Conservation (phyloP, 2,329 filamentous ascomycete genomes). For the Colletotrichum aenigma region DNA sequence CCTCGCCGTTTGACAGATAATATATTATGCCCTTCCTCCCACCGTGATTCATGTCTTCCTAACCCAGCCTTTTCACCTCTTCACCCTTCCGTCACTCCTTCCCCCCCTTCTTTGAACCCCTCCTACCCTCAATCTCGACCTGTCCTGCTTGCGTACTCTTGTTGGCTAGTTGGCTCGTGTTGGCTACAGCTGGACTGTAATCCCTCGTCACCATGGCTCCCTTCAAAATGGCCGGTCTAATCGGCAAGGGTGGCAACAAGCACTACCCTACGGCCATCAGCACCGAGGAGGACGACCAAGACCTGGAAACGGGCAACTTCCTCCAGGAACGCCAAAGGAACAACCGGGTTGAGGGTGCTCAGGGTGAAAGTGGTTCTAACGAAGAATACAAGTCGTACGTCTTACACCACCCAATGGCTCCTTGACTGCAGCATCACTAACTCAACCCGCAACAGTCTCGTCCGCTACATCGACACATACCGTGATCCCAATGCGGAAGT, state of each 20-base stretch:
- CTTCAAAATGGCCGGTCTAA: slow-evolving; percentile 20
- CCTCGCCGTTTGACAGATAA: slow-evolving; percentile 20
- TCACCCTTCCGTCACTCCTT: slow-evolving; percentile 14
- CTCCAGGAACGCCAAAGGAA: slow-evolving; percentile 19
- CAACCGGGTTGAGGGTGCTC: slow-evolving; percentile 17
- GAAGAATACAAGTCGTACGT: slow-evolving; percentile 21
- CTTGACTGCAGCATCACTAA: not conserved
- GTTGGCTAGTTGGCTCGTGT: slow-evolving; percentile 1
- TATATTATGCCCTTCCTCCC: slow-evolving; percentile 21
- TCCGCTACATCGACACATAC: slow-evolving; percentile 41
- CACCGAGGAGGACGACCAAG: slow-evolving; percentile 20
- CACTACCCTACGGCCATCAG: slow-evolving; percentile 19
- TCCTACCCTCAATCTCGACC: slow-evolving; percentile 2
- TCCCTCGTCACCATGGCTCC: slow-evolving; percentile 14
- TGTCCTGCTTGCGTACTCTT: slow-evolving; percentile 4
- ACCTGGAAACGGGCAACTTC: slow-evolving; percentile 21
- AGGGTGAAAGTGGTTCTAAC: slow-evolving; percentile 11
- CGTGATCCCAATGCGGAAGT: slow-evolving; percentile 35
- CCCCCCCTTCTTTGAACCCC: not conserved
- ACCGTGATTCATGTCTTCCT: slow-evolving; percentile 1
- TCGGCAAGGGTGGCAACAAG: slow-evolving; percentile 21
- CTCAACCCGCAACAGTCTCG: not conserved
- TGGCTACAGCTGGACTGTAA: slow-evolving; percentile 22
- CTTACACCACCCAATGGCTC: not conserved
- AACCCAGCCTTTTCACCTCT: slow-evolving; percentile 4